A percentile compares a stretch with the other conserved stretches of the same genome.
Conservation (phyloP, 345 rosid species). For the Populus davidiana region DNA sequence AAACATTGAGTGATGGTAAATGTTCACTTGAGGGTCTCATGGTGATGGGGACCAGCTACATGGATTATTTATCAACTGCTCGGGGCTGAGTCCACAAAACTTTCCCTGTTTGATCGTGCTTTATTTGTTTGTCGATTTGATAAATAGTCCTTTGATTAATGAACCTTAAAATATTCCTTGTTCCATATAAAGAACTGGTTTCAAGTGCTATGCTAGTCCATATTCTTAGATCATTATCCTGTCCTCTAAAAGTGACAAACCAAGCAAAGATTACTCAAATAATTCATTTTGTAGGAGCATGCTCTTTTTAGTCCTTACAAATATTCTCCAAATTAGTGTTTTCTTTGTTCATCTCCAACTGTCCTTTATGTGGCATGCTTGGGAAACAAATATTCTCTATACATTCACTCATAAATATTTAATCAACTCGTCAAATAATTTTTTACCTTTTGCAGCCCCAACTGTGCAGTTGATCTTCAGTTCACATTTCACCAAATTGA, state of each 20-base stretch:
- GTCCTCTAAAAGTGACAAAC: neutral
- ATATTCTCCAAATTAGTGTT: neutral
- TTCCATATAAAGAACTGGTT: neutral
- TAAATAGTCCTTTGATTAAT: neutral
- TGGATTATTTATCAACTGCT: neutral
- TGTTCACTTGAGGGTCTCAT: neutral
- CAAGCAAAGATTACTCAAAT: neutral
- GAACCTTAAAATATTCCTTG: neutral
- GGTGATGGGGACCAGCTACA: neutral
- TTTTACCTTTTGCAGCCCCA: conserved; percentile 58
- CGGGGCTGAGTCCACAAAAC: neutral
- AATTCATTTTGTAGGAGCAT: neutral
- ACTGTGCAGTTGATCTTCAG: conserved; percentile 72
- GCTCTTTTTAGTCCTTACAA: neutral
- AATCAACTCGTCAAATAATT: neutral
- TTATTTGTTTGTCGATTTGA: neutral
- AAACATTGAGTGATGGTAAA: neutral
- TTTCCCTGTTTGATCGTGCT: neutral
- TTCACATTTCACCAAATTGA: conserved; percentile 51
- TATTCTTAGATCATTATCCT: neutral
- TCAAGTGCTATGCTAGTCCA: neutral
- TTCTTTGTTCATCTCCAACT: neutral
- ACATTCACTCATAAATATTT: too few species aligned
- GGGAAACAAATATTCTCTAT: neutral
- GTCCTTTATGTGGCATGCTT: neutral